phyloP scores from a whole-genome alignment of 768 basidiomycete genomes.

The Jaapia argillacea region DNA sequence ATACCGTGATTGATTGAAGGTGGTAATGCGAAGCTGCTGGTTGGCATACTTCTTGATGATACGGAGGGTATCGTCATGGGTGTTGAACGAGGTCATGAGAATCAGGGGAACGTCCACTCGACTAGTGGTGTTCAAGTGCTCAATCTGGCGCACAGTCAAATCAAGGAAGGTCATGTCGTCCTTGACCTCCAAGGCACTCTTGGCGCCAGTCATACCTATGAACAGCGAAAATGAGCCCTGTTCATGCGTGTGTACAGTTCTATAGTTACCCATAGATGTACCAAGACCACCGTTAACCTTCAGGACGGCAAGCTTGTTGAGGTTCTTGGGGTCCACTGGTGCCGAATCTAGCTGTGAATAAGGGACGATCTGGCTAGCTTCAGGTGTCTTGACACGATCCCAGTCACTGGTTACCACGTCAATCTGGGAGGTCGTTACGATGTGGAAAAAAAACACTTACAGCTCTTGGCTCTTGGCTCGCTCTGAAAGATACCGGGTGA shows the following conservation, averaged over 20 bases:
- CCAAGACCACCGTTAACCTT: slow-evolving; percentile 74
- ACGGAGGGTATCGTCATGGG: slow-evolving; percentile 89
- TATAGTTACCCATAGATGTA: slow-evolving; percentile 65
- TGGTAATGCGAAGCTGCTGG: slow-evolving; percentile 88
- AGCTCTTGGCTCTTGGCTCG: slow-evolving; percentile 81
- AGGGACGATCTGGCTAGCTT: slow-evolving; percentile 49
- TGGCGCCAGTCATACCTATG: slow-evolving; percentile 77
- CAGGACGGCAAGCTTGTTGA: slow-evolving; percentile 66
- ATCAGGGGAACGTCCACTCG: slow-evolving; percentile 92
- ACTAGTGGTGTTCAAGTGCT: slow-evolving; percentile 82
- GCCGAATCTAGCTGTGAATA: slow-evolving; percentile 43
- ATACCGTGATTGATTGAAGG: slow-evolving; percentile 91
- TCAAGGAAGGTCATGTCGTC: slow-evolving; percentile 98
- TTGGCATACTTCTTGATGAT: slow-evolving; percentile 97
- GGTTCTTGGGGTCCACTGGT: slow-evolving; percentile 34
- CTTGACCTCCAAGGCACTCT: slow-evolving; percentile 92
- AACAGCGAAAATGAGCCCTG: slow-evolving; percentile 3
- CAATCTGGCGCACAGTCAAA: slow-evolving; percentile 88
- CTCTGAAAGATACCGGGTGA: slow-evolving; percentile 89
- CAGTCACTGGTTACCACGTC: slow-evolving; percentile 14
- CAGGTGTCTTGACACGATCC: slow-evolving; percentile 49
- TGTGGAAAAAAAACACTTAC: slow-evolving; percentile 28
- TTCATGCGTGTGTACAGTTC: not conserved
- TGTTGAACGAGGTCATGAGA: slow-evolving; percentile 99
- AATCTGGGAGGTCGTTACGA: slow-evolving; percentile 7